Evolutionary conservation across 257 asterid genomes (phyloP).

Genomic region (Leonotis leonurus): DNA sequence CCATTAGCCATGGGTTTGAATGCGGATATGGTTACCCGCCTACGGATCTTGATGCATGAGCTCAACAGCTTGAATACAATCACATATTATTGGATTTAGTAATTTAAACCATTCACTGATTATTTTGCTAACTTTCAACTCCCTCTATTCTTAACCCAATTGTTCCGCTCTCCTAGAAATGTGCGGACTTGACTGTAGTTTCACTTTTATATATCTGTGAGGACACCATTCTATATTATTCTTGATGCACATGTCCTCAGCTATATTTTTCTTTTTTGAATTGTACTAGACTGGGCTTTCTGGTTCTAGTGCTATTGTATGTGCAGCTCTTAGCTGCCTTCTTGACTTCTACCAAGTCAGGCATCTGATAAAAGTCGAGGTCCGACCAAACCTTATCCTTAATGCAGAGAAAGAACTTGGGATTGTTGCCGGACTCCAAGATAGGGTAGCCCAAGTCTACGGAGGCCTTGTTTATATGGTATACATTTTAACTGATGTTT

Average conservation of each 20-base stretch:
- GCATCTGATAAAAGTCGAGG: slow-evolving; percentile 68
- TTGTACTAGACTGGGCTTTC: slow-evolving; percentile 85
- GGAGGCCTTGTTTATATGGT: slow-evolving; percentile 97
- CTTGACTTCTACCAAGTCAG: slow-evolving; percentile 85
- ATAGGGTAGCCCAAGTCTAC: slow-evolving; percentile 95
- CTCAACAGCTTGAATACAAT: background rate
- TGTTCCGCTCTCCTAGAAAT: background rate
- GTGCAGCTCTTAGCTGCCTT: slow-evolving; percentile 95
- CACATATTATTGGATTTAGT: background rate
- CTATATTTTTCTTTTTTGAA: background rate
- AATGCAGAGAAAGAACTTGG: slow-evolving; percentile 94
- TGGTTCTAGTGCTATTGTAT: slow-evolving; percentile 94
- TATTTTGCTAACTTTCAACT: background rate
- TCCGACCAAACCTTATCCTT: slow-evolving; percentile 84
- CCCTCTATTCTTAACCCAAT: background rate
- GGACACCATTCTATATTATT: background rate
- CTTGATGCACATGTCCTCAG: background rate
- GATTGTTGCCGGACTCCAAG: slow-evolving; percentile 96
- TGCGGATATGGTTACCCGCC: background rate
- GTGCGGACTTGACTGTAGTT: background rate
- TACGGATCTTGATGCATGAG: background rate
- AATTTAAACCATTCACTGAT: background rate
- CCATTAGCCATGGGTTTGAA: background rate
- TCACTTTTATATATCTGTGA: background rate
- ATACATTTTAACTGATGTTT: background rate